Conservation (phyloP, 1,284 basidiomycete genomes). For the Moesziomyces sp. region DNA sequence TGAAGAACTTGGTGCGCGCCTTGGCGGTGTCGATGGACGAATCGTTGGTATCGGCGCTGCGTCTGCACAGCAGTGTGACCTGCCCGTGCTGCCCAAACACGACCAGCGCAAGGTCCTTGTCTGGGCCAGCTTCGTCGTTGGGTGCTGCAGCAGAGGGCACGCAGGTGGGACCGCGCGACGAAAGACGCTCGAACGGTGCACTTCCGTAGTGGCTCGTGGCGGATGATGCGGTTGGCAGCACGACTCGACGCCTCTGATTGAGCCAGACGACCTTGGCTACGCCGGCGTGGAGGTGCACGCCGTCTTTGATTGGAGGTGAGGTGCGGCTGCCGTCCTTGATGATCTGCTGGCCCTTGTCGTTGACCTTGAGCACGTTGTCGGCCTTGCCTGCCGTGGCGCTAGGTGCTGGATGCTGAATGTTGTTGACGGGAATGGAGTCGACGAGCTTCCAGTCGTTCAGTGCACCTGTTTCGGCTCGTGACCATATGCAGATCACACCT, state of each 20-base stretch:
- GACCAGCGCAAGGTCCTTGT: constrained; percentile 29
- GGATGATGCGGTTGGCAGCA: constrained; percentile 13
- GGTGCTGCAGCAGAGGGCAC: constrained; percentile 3
- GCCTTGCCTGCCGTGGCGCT: background rate
- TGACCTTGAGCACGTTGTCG: constrained; percentile 44
- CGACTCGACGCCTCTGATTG: constrained; percentile 29
- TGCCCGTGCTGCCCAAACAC: constrained; percentile 41
- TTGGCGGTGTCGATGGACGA: background rate
- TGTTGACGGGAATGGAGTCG: constrained; percentile 14
- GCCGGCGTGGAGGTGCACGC: constrained; percentile 13
- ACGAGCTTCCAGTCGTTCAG: constrained; percentile 45
- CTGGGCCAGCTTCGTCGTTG: constrained; percentile 16
- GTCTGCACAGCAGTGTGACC: constrained; percentile 31
- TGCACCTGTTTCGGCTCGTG: constrained; percentile 32
- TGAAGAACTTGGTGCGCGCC: constrained; percentile 10
- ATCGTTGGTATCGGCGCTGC: constrained; percentile 16
- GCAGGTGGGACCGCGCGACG: constrained; percentile 24
- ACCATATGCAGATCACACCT: constrained; percentile 41
- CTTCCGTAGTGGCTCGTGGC: constrained; percentile 21
- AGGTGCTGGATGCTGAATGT: background rate
- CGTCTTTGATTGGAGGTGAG: constrained; percentile 7
- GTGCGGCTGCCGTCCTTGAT: constrained; percentile 7
- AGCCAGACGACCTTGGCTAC: constrained; percentile 32
- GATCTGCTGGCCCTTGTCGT: constrained; percentile 32
- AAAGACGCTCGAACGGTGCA: constrained; percentile 21